Evolutionary conservation across 148 eudicot genomes (phyloP), one percentile per base, ranked within the genome.

Genomic region (Agrostemma githago): DNA sequence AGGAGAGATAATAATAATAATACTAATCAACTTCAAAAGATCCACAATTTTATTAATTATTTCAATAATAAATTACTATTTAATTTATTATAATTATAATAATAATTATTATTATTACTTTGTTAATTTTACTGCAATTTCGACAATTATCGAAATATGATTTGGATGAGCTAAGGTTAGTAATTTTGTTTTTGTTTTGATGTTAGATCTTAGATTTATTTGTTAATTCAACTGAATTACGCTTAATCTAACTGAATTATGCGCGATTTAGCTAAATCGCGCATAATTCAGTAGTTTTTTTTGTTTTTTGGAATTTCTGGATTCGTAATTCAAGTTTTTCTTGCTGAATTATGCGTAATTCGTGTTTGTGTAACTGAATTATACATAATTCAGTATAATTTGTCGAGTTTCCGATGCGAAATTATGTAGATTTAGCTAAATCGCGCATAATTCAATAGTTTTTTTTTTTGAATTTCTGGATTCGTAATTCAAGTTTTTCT

Each of bases 141-240:
- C 34, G 34, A 26, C 1, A 26, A 26, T 26, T 26, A 26, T 26
- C 34, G 54, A 0, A 8, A 3, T 2, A 48, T 48, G 54, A 10
- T 48, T 48, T 48, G 56, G 8, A 43, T 43, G 46, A 43, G 46
- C 8, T 43, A 66, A 66, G 53, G 51, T 41, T 19, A 60, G 8
- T 58, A 3, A 21, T 21, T 3, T 63, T 39, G 14, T 1, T 39
- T 60, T 60, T 62, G 15, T 21, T 37, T 73, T 10, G 3, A 68
- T 46, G 40, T 68, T 6, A 34, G 60, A 72, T 54, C 63, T 66
- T 66, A 67, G 12, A 39, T 72, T 59, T 19, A 20, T 5, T 37
- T 44, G 5, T 0, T 57, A 48, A 48, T 75, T 41, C 26, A 78
- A 48, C 72, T 74, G 68, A 70, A 77, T 58, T 69, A 69, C 46